Percentiles rank a stretch among this genome's conserved stretches.
These are phyloP conservation scores for Seiridium cupressi DNA, from an alignment of 2,329 filamentous ascomycete species.

Conservation along the genomic window DNA sequence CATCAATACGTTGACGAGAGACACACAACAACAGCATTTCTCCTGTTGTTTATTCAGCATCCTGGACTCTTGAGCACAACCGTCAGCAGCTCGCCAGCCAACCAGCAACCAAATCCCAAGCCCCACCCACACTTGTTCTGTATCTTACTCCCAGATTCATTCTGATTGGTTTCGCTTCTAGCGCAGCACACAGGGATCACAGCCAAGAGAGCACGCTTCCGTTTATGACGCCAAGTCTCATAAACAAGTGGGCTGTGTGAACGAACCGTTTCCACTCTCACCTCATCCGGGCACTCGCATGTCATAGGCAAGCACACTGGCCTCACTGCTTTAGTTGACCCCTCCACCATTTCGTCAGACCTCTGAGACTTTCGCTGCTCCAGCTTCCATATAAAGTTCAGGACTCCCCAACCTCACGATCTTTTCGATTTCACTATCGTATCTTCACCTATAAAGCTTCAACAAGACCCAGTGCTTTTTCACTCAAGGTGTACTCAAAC, in stretches of 20 bases:
- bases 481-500: not conserved
- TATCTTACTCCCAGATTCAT: not conserved
- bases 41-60: too few relatives aligned
- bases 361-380: not conserved
- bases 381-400: slow-evolving; percentile 4
- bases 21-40: too few relatives aligned
- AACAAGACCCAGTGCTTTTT: not conserved
- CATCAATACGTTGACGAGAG: too few relatives aligned
- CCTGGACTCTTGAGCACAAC: not conserved
- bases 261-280: slow-evolving; percentile 6
- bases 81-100: not conserved
- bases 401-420: slow-evolving; percentile 1
- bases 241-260: slow-evolving; percentile 4
- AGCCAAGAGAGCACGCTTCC: not conserved
- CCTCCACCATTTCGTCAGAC: slow-evolving; percentile 1
- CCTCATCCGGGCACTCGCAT: slow-evolving; percentile 2
- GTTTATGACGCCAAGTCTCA: slow-evolving; percentile 8
- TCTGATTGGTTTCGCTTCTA: not conserved
- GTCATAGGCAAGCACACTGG: not conserved
- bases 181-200: slow-evolving; percentile 1
- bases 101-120: not conserved
- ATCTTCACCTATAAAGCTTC: not conserved
- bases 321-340: not conserved
- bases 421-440: not conserved
- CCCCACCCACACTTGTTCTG: slow-evolving; percentile 3